Base-by-base conservation (phyloP, 2,329 filamentous ascomycete genomes). In the Geosmithia morbida region DNA sequence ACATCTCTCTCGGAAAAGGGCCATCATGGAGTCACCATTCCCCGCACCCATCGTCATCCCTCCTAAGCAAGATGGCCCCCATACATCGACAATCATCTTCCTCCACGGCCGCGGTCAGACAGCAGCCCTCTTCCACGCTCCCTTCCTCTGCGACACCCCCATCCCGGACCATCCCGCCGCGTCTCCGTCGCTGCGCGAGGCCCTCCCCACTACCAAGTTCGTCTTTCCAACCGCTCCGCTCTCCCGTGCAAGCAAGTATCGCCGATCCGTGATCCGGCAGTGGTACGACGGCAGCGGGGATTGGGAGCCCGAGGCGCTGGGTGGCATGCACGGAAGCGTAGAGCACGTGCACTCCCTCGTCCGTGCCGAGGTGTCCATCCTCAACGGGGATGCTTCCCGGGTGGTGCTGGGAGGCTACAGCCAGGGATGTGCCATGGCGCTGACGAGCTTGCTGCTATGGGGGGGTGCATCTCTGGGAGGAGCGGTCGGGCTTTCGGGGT, bases 401-500 rank as follows among this genome's bases (percentile, higher is more conserved):
- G 56, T 77, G 0, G 55, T 74, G 1, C 50, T 78, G 0, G 67
- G 69, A 40, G 74, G 74, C 0, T 55, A 77, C 17, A 77, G 75
- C 45, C 74, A 77, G 51, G 75, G 74, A 0, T 73, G 70, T 51
- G 73, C 73, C 2, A 67, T 68, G 41, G 57, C 63, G 0, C 49
- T 77, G 49, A 54, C 64, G 17, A 59, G 66, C 10, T 51, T 66
- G 48, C 48, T 77, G 48, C 56, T 68, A 2, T 71, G 69, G 68
- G 59, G 67, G 10, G 66, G 63, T 0, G 54, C 56, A 16, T 46
- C 57, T 2, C 49, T 73, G 30, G 68, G 59, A 0, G 69, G 56
- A 0, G 52, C 59, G 13, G 55, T 71, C 7, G 67, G 65, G 0
- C 66, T 74, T 64, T 67, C 67, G 48, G 68, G 68, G 0, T 72